Evolutionary conservation across 108 stramenopile species (phyloP).

Genomic region (Epithemia pelagica): DNA sequence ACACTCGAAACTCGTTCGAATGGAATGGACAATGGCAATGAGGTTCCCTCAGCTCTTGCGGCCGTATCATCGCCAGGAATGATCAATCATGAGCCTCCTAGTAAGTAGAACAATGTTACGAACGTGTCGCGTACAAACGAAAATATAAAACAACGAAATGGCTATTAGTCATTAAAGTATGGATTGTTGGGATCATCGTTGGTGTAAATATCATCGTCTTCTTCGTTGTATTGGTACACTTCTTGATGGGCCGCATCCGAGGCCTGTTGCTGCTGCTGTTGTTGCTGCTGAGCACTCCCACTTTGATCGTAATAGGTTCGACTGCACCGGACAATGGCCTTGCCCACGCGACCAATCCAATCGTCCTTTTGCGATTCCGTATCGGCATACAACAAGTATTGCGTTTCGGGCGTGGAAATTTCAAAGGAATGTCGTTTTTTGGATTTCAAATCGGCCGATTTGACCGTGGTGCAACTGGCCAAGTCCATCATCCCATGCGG

Average conservation of each 20-base stretch:
- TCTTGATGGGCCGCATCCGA: slow-evolving; percentile 12
- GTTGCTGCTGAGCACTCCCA: neutral
- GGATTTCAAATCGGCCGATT: slow-evolving; percentile 94
- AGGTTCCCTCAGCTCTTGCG: no score
- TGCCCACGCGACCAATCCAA: slow-evolving; percentile 98
- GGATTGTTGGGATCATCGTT: slow-evolving; percentile 76
- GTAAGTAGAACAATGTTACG: no score
- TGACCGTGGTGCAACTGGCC: slow-evolving; percentile 95
- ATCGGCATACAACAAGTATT: slow-evolving; percentile 95
- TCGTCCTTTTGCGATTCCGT: slow-evolving; percentile 99
- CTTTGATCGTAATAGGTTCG: slow-evolving; percentile 51
- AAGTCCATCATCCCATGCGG: slow-evolving; percentile 95
- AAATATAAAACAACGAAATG: no score
- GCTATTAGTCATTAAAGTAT: slow-evolving; percentile 79
- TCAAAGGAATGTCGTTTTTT: slow-evolving; percentile 95
- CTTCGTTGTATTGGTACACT: slow-evolving; percentile 53
- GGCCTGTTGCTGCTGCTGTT: neutral
- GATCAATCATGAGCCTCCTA: no score
- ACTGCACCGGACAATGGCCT: slow-evolving; percentile 95
- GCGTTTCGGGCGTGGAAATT: slow-evolving; percentile 93
- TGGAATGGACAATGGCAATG: no score
- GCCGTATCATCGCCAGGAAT: no score
- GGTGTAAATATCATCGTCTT: slow-evolving; percentile 54
- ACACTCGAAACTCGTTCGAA: no score
- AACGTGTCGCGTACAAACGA: no score